Conservation (phyloP, 352 stramenopile genomes). For the Vaucheria bursata region DNA sequence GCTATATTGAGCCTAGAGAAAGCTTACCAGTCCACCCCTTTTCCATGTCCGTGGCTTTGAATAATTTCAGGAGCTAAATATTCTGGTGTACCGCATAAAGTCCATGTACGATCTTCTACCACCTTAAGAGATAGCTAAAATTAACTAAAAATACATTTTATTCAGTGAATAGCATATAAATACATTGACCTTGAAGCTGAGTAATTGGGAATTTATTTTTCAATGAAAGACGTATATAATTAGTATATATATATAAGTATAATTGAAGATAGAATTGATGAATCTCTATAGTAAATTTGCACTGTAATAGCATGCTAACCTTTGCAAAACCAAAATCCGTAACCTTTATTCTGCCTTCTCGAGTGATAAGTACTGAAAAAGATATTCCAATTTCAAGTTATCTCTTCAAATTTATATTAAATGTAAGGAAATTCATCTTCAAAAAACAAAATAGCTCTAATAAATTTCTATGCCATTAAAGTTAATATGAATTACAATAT, state of each 20-base stretch:
- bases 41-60: slow-evolving; percentile 72
- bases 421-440: not conserved
- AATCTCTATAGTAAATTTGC: not conserved
- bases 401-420: not conserved
- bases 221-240: not conserved
- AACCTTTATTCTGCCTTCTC: slow-evolving; percentile 77
- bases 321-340: slow-evolving; percentile 87
- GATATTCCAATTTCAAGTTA: slow-evolving; percentile 55
- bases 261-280: not conserved
- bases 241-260: not conserved
- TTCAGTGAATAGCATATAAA: too few relatives aligned
- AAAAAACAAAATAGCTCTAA: not conserved
- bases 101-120: slow-evolving; percentile 60
- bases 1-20: too few relatives aligned
- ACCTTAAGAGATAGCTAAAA: too few relatives aligned
- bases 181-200: not conserved
- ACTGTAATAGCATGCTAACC: too few relatives aligned
- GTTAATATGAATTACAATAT: too few relatives aligned
- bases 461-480: not conserved
- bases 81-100: too few relatives aligned
- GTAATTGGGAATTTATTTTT: not conserved
- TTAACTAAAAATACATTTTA: too few relatives aligned
- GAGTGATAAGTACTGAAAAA: slow-evolving; percentile 79
- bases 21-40: slow-evolving; percentile 69
- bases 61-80: too few relatives aligned